Evolutionary conservation across 169 alveolate genomes (phyloP).

Genomic region (Cryptosporidium baileyi): DNA sequence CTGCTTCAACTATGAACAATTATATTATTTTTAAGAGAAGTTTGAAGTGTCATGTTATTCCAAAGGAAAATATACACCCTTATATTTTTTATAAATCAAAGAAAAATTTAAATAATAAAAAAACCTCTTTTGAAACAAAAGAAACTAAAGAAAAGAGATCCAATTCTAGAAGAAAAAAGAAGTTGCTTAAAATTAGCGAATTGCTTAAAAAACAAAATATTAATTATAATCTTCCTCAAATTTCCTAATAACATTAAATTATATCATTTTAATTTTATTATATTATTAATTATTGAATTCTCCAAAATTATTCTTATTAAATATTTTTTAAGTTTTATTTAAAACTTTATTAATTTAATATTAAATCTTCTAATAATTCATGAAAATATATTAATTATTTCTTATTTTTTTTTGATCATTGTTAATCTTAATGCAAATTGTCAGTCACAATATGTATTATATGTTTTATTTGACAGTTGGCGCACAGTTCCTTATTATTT

Average conservation of each 20-base stretch:
- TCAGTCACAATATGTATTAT: too few relatives aligned
- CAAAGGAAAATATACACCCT: slow-evolving; percentile 72
- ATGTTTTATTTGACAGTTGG: too few relatives aligned
- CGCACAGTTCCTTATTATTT: too few relatives aligned
- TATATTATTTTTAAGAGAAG: slow-evolving; percentile 80
- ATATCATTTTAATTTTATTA: too few relatives aligned
- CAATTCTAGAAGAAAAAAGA: not conserved
- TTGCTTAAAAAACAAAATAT: not conserved
- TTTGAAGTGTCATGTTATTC: slow-evolving; percentile 76
- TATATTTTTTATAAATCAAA: slow-evolving; percentile 76
- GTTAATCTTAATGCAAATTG: too few relatives aligned
- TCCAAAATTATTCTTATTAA: too few relatives aligned
- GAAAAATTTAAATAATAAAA: not conserved
- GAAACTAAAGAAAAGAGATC: not conserved
- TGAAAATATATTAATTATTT: too few relatives aligned
- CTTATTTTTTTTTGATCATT: too few relatives aligned
- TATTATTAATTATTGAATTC: too few relatives aligned
- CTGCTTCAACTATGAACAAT: slow-evolving; percentile 86
- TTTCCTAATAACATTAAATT: not conserved
- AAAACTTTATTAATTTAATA: too few relatives aligned
- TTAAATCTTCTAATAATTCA: too few relatives aligned
- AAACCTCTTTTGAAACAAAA: not conserved
- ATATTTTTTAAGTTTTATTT: too few relatives aligned
- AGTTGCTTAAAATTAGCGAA: slow-evolving; percentile 16
- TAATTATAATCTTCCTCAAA: slow-evolving; percentile 11